Base-by-base conservation (phyloP, 345 rosid species). In the Citrus mangshanensis region DNA sequence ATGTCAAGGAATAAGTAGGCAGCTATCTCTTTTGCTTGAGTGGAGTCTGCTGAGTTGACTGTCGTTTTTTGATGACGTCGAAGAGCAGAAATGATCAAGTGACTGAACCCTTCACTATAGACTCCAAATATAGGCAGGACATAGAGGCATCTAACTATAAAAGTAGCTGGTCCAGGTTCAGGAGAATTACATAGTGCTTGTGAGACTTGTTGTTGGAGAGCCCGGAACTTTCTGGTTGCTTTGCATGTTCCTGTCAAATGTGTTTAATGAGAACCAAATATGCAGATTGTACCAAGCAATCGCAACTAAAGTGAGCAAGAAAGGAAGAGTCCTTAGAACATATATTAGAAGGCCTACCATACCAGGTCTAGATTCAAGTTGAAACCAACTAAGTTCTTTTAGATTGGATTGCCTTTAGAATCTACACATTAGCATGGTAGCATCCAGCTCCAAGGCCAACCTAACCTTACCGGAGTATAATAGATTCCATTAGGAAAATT, bases 101-200 rank as follows among this genome's bases (percentile, higher is more conserved):
- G 99, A 85, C 97, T 89, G 83, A 96, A 94, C 7, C 99, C 99
- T 77, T 96, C 98, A 27, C 83, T 79, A 68, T 94, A 72, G 0
- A 78, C 25, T 25, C 90, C 98, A 84, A 94, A 93, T 42, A 91
- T 61, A 46, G 97, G 99, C 59, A 96, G 91, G n/a, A 85, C 75
- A 78, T 80, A 84, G 40, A 96, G 91, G 81, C 99, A 94, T 34
- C 80, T 85, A 76, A 85, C 73, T 72, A 91, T 77, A 80, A 91
- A 94, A 73, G 91, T 89, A 65, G 93, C 86, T 0, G 98, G 89
- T 13, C 93, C 99, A 73, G 97, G 95, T 65, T 78, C 83, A 18
- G 98, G 98, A 63, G 90, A 88, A 84, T 92, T 94, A 30, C 42
- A 24, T 0, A 96, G 87, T 38, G 79, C 87, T 66, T 68, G 90